Evolutionary conservation across 371 early-diverging fungal genomes (phyloP), one percentile per base, ranked within the genome.

Genomic region (Mucor lusitanicus): DNA sequence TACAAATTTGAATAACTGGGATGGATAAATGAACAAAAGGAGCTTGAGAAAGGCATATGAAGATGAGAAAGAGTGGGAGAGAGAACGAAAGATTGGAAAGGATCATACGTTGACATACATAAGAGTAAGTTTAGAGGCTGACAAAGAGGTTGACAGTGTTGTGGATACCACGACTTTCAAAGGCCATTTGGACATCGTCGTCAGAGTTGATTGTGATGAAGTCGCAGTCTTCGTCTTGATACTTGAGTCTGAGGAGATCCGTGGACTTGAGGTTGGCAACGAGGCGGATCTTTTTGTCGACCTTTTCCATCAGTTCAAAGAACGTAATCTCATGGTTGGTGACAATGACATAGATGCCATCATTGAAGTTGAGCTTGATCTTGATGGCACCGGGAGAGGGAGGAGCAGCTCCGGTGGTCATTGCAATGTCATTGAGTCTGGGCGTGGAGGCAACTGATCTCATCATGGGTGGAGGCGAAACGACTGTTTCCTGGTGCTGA

Each of bases 211-310:
- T 88, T 32, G 88, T 89, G 27, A 96, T 89, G 67, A 88, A 85
- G 69, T 97, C 96, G 56, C 94, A 92, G 66, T 96, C 97, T 74
- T 96, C 96, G 72, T 97, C 97, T 74, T 87, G 86, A 74, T 96
- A 97, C 69, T 90, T 88, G 57, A 96, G 85, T 46, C 90, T 85
- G 39, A 96, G 63, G 15, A 69, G n/a, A 58, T 79, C 70, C 37
- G 79, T 63, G 15, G 83, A 67, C 15, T 69, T 64, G 3, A 75
- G 64, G 64, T 87, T 77, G 3, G 90, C 89, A 37, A 94, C 91
- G 15, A 95, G 76, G 32, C 91, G 83, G 59, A 97, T 88, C 81
- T 97, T 97, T 60, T 90, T 82, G 71, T 95, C 95, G 6, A 97
- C 91, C 46, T 90, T 85, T 39, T 88, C 88, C 40, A 88, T 78